phyloP scores from a whole-genome alignment of 179 eudicot genomes.

The Heliamphora pulchella region DNA sequence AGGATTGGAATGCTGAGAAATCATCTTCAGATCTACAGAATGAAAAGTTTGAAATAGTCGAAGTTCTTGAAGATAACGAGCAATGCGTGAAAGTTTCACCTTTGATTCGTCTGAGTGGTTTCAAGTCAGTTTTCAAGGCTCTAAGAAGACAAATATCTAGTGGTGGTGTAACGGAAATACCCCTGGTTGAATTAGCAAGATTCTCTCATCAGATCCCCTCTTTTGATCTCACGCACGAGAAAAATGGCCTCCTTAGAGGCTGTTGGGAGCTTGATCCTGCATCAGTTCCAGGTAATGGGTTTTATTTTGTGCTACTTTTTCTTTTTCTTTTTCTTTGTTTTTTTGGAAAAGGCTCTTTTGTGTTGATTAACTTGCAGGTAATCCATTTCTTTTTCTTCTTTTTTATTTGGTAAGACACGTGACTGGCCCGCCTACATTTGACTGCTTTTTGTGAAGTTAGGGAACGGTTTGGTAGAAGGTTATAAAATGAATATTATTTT shows the following conservation, averaged over 20 bases:
- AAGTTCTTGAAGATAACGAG: conserved; percentile 14
- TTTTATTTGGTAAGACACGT: neutral
- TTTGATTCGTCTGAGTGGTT: conserved; percentile 14
- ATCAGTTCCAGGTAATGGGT: conserved; percentile 15
- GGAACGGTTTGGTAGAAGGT: neutral
- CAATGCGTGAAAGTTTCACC: neutral
- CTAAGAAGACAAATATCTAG: conserved; percentile 12
- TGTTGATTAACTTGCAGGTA: neutral
- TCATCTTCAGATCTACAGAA: conserved; percentile 1
- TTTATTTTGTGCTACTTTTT: neutral
- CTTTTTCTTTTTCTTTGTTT: neutral
- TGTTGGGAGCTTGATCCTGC: conserved; percentile 21
- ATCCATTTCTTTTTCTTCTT: too few relatives aligned
- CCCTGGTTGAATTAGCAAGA: conserved; percentile 9
- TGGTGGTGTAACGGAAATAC: conserved; percentile 15
- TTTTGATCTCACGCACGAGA: conserved; percentile 15
- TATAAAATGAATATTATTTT: neutral
- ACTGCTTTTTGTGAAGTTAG: neutral
- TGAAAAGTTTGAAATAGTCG: conserved; percentile 17
- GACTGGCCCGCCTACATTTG: too few relatives aligned
- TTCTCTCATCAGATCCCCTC: conserved; percentile 24
- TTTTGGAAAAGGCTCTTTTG: neutral
- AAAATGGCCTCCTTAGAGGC: conserved; percentile 1
- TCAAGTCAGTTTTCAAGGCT: conserved; percentile 21
- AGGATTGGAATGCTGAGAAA: conserved; percentile 12